Percentiles rank a stretch among this genome's conserved stretches.
Evolutionary conservation across 208 protist species (phyloP).

Genomic region (Crithidia acanthocephali): DNA sequence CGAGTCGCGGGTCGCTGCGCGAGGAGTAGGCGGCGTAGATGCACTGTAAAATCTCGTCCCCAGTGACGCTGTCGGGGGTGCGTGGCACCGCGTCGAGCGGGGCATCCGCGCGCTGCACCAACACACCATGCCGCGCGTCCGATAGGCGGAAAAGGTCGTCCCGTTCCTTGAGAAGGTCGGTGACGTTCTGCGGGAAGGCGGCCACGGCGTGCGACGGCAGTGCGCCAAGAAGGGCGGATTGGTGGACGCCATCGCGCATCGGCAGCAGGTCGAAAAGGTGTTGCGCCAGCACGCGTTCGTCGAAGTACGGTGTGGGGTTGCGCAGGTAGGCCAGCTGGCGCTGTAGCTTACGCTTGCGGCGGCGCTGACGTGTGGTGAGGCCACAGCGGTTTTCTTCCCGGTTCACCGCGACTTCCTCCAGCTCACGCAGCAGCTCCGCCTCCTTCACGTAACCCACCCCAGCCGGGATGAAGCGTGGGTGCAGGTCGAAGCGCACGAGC

Average conservation of each 20-base stretch:
- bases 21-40: constrained; percentile 67
- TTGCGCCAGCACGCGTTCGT: constrained; percentile 74
- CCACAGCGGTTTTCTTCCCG: constrained; percentile 34
- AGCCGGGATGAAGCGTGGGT: constrained; percentile 37
- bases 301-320: constrained; percentile 69
- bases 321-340: constrained; percentile 64
- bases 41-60: constrained; percentile 76
- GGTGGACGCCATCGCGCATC: constrained; percentile 29
- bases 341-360: constrained; percentile 46
- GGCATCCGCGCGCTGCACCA: constrained; percentile 79
- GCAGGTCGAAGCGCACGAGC: constrained; percentile 51
- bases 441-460: constrained; percentile 22
- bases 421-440: constrained; percentile 16
- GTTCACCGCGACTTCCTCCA: constrained; percentile 39
- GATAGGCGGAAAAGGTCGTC: constrained; percentile 29
- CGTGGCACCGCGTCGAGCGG: constrained; percentile 14
- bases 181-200: constrained; percentile 35
- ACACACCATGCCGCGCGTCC: constrained; percentile 38
- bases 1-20: constrained; percentile 48
- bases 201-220: constrained; percentile 31
- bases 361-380: constrained; percentile 34
- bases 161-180: constrained; percentile 24
- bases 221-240: constrained; percentile 33
- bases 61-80: constrained; percentile 36
- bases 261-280: constrained; percentile 81